phyloP scores from a whole-genome alignment of 441 rosid genomes.

The Adansonia gregorii region DNA sequence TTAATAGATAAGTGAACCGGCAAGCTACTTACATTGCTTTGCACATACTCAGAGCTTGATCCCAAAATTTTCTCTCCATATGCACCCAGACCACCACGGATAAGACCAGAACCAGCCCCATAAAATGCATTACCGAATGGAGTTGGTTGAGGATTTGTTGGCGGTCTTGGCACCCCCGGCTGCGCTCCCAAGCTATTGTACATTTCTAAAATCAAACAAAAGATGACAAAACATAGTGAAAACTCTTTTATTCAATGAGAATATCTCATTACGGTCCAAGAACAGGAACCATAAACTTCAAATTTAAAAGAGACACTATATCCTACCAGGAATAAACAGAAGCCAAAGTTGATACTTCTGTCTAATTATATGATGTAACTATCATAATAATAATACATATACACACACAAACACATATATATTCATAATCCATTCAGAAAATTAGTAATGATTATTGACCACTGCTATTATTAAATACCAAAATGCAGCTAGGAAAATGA shows the following conservation, averaged over 20 bases:
- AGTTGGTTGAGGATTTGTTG: conserved; percentile 62
- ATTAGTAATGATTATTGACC: neutral
- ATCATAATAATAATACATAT: neutral
- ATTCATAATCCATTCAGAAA: neutral
- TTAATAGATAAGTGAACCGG: neutral
- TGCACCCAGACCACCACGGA: conserved; percentile 86
- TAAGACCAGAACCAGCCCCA: conserved; percentile 94
- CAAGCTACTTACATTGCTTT: conserved; percentile 76
- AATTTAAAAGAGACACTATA: neutral
- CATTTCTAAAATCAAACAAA: conserved; percentile 52
- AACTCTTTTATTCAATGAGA: neutral
- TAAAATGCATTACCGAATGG: conserved; percentile 87
- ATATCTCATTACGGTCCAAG: neutral
- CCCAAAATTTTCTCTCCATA: conserved; percentile 89
- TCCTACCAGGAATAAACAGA: neutral
- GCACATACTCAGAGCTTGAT: conserved; percentile 92
- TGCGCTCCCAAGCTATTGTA: conserved; percentile 68
- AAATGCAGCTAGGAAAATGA: neutral
- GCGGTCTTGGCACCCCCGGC: conserved; percentile 68
- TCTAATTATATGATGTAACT: neutral
- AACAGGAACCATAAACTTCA: neutral
- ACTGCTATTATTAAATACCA: neutral
- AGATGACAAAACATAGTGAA: neutral
- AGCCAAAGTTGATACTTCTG: neutral
- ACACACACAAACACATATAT: neutral